Evolutionary conservation across 768 basidiomycete genomes (phyloP).

Genomic region (Boletus coccyginus): DNA sequence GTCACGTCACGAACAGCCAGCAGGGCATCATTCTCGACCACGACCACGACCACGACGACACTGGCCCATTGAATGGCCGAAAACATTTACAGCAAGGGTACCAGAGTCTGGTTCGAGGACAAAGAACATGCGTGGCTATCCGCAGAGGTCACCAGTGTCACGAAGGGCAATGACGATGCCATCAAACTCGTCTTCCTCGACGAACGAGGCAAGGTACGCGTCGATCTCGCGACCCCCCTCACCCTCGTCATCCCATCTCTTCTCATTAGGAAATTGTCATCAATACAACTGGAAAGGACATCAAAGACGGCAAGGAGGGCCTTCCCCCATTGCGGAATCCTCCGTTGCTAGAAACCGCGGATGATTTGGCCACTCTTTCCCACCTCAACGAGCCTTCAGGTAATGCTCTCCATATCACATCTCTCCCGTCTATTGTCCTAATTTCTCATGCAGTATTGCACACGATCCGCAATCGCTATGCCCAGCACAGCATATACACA

Average conservation of each 20-base stretch:
- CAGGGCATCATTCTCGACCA: conserved; percentile 2
- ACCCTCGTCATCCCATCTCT: not conserved
- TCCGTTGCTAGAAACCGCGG: conserved; percentile 92
- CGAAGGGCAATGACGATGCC: conserved; percentile 63
- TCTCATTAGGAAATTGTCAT: conserved; percentile 66
- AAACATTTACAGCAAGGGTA: conserved; percentile 89
- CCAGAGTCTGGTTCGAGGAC: conserved; percentile 90
- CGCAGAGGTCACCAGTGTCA: conserved; percentile 71
- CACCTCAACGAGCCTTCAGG: conserved; percentile 98
- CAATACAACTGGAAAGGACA: conserved; percentile 75
- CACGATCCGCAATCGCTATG: conserved; percentile 95
- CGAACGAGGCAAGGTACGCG: conserved; percentile 83
- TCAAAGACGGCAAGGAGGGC: conserved; percentile 74
- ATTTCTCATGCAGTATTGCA: conserved; percentile 68
- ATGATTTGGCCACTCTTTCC: conserved; percentile 96
- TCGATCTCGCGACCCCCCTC: conserved; percentile 10
- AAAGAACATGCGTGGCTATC: conserved; percentile 94
- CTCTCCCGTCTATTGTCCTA: not conserved
- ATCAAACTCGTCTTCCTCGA: conserved; percentile 86
- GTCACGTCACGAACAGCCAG: conserved; percentile 22
- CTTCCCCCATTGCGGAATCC: conserved; percentile 96
- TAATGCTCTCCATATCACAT: conserved; percentile 33
- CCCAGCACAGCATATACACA: conserved; percentile 96
- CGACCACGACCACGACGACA: conserved; percentile 19
- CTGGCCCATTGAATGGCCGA: conserved; percentile 76